Evolutionary conservation across 1,284 basidiomycete genomes (phyloP).

Genomic region (Vanrija sp.): DNA sequence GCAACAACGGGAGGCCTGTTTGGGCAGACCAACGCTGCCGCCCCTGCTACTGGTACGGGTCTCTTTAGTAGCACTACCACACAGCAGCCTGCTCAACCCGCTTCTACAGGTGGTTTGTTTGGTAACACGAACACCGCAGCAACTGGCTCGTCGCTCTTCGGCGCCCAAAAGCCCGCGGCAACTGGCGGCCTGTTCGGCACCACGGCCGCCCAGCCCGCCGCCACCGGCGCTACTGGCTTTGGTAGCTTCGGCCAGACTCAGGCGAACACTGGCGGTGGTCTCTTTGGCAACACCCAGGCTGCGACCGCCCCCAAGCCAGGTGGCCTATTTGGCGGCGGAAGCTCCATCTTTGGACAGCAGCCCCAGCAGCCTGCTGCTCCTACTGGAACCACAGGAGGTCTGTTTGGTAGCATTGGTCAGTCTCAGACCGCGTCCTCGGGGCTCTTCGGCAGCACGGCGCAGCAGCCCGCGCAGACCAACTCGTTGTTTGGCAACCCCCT

Average conservation of each 20-base stretch:
- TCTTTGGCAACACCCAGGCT: slow-evolving; percentile 21
- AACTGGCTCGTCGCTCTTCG: slow-evolving; percentile 55
- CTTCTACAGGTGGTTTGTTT: slow-evolving; percentile 48
- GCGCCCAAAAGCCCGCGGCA: slow-evolving; percentile 36
- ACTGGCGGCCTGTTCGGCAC: slow-evolving; percentile 50
- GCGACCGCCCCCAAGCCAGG: slow-evolving; percentile 15
- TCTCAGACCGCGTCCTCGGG: slow-evolving; percentile 28
- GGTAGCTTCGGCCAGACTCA: slow-evolving; percentile 32
- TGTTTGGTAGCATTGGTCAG: slow-evolving; percentile 50
- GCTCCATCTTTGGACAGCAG: too few species aligned
- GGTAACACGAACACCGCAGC: slow-evolving; percentile 32
- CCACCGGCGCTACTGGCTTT: slow-evolving; percentile 17
- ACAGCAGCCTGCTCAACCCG: slow-evolving; percentile 21
- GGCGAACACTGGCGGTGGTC: slow-evolving; percentile 11
- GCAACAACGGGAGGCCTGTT: slow-evolving; percentile 40
- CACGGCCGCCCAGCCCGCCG: slow-evolving; percentile 20
- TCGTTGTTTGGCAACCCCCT: slow-evolving; percentile 25
- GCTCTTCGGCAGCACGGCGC: slow-evolving; percentile 16
- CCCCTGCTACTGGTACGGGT: slow-evolving; percentile 38
- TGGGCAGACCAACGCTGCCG: slow-evolving; percentile 31
- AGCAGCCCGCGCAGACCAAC: slow-evolving; percentile 1
- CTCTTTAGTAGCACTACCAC: slow-evolving; percentile 53
- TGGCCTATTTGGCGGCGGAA: slow-evolving; percentile 28
- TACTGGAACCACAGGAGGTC: slow-evolving; percentile 34
- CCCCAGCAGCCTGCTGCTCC: slow-evolving; percentile 18